Conservation (phyloP, 441 rosid genomes). For the Aquilaria agallochum region DNA sequence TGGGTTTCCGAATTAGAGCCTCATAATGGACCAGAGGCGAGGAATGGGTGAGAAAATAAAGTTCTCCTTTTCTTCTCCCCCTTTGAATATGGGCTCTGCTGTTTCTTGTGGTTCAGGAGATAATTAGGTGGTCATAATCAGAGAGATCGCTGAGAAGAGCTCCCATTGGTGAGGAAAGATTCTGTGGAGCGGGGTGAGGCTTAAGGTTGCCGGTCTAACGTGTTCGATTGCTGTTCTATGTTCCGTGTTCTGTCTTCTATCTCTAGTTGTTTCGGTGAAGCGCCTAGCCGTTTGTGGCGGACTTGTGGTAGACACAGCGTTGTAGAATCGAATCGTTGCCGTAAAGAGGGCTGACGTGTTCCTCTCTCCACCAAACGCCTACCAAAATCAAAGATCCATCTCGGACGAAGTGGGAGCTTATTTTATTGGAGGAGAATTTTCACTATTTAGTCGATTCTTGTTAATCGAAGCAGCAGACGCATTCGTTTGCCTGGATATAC, state of each 20-base stretch:
- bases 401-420: too few species aligned
- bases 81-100: not conserved
- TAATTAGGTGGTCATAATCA: constrained; percentile 13
- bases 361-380: constrained; percentile 1
- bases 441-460: too few species aligned
- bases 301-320: constrained; percentile 4
- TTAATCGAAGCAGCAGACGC: too few species aligned
- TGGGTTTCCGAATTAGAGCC: constrained; percentile 17
- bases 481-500: too few species aligned
- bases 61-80: not conserved
- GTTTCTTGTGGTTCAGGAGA: not conserved
- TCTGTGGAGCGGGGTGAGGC: constrained; percentile 29
- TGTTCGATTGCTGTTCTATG: constrained; percentile 36
- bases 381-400: too few species aligned
- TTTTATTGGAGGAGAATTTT: too few species aligned
- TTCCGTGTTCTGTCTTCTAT: not conserved
- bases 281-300: not conserved
- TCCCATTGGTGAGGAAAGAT: constrained; percentile 51
- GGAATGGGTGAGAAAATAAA: constrained; percentile 11
- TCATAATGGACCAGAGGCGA: constrained; percentile 22
- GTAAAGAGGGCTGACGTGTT: constrained; percentile 13
- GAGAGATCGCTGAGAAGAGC: constrained; percentile 27
- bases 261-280: not conserved
- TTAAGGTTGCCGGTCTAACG: constrained; percentile 29
- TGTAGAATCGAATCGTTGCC: not conserved